Evolutionary conservation across 1,284 basidiomycete species (phyloP).

Genomic region (Neotropicomus parvogracilis): DNA sequence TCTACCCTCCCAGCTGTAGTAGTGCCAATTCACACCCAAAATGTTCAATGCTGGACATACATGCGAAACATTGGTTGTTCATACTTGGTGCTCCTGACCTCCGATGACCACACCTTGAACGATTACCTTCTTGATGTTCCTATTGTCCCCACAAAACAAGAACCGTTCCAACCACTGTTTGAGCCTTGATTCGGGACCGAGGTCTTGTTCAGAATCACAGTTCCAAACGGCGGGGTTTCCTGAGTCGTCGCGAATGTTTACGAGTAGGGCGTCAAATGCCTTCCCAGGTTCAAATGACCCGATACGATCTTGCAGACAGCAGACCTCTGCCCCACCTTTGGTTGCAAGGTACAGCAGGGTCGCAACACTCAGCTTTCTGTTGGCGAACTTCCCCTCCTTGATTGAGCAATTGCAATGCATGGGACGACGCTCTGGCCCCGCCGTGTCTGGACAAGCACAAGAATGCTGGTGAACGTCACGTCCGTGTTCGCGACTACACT

Average conservation of each 20-base stretch:
- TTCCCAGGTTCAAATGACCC: conserved; percentile 82
- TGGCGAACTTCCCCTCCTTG: conserved; percentile 43
- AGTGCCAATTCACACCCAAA: neutral
- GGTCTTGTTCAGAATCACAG: conserved; percentile 25
- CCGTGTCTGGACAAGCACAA: neutral
- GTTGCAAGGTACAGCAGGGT: conserved; percentile 90
- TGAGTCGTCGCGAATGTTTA: conserved; percentile 48
- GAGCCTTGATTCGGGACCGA: conserved; percentile 33
- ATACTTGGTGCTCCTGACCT: conserved; percentile 44
- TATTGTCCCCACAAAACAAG: conserved; percentile 82
- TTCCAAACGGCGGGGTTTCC: conserved; percentile 66
- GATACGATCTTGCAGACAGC: conserved; percentile 64
- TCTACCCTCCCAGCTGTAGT: neutral
- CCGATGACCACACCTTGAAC: conserved; percentile 81
- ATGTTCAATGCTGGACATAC: conserved; percentile 5
- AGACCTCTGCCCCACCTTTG: conserved; percentile 85
- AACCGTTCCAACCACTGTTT: conserved; percentile 64
- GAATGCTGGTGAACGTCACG: conserved; percentile 6
- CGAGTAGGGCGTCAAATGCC: conserved; percentile 86
- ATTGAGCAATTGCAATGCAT: neutral
- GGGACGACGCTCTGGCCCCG: conserved; percentile 1
- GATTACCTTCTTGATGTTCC: conserved; percentile 83
- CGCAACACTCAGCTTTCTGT: conserved; percentile 66
- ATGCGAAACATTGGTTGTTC: conserved; percentile 1
- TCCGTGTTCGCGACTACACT: neutral